Evolutionary conservation across 129 eudicot genomes (phyloP).

Genomic region (Flaveria linearis): DNA sequence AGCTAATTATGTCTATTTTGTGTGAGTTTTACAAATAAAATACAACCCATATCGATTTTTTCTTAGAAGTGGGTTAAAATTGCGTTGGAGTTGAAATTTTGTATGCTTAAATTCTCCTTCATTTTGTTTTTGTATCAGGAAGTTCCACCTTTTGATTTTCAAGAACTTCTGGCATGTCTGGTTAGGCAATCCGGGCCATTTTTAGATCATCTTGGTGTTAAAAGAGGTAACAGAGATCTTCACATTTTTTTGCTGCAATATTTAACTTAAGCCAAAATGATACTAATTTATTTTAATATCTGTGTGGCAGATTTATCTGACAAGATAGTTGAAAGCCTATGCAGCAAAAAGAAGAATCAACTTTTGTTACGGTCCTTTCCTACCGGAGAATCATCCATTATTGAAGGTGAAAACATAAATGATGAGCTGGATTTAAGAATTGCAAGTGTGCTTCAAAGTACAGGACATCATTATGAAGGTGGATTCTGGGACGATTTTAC

Average conservation of each 20-base stretch:
- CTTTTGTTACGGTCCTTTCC: slow-evolving; percentile 61
- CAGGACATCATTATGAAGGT: slow-evolving; percentile 93
- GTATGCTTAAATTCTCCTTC: slow-evolving; percentile 7
- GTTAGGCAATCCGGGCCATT: slow-evolving; percentile 94
- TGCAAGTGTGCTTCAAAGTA: slow-evolving; percentile 91
- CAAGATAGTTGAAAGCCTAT: slow-evolving; percentile 87
- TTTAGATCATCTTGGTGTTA: slow-evolving; percentile 84
- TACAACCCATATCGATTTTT: background rate
- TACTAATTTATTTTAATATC: slow-evolving; percentile 15
- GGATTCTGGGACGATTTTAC: slow-evolving; percentile 66
- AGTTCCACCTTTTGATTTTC: slow-evolving; percentile 89
- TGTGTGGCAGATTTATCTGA: slow-evolving; percentile 69
- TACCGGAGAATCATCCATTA: slow-evolving; percentile 57
- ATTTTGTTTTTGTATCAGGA: slow-evolving; percentile 49
- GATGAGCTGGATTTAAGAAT: slow-evolving; percentile 90
- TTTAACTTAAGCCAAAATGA: slow-evolving; percentile 2
- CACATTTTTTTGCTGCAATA: background rate
- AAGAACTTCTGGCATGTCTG: slow-evolving; percentile 81
- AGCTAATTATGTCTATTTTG: background rate
- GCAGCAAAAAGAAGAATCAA: slow-evolving; percentile 77
- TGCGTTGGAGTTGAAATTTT: background rate
- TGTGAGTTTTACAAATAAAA: background rate
- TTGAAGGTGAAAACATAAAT: slow-evolving; percentile 58
- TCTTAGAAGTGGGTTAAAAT: background rate
- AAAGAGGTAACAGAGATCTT: slow-evolving; percentile 52